phyloP scores from a whole-genome alignment of 371 early-diverging fungal species.

The Mucor indicus region DNA sequence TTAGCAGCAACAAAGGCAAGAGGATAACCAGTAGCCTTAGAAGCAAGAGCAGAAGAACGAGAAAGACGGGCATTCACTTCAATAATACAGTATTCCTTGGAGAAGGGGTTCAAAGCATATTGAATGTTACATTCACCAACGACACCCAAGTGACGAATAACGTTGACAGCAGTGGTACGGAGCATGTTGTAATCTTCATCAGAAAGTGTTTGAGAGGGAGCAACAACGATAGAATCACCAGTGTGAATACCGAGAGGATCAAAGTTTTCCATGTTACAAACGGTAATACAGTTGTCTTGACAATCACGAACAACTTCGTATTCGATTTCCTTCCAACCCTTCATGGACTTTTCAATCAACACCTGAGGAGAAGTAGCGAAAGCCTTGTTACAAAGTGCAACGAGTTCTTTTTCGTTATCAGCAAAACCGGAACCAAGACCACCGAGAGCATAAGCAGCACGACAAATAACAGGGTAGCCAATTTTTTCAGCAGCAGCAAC shows the following conservation, averaged over 20 bases:
- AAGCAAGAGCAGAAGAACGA: conserved; percentile 87
- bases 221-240: conserved; percentile 96
- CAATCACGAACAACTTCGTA: conserved; percentile 95
- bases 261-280: conserved; percentile 99
- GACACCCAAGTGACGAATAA: conserved; percentile 87
- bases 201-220: conserved; percentile 91
- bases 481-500: conserved; percentile 78
- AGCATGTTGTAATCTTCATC: conserved; percentile 97
- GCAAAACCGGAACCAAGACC: conserved; percentile 96
- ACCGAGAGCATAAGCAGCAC: conserved; percentile 93
- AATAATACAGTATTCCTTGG: conserved; percentile 92
- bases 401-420: conserved; percentile 73
- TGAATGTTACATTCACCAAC: conserved; percentile 98
- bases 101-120: conserved; percentile 92
- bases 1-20: conserved; percentile 98
- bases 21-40: conserved; percentile 97
- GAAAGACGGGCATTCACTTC: conserved; percentile 97
- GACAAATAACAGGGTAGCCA: conserved; percentile 91
- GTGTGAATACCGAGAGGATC: conserved; percentile 97
- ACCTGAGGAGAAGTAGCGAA: conserved; percentile 90
- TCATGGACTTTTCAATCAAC: conserved; percentile 92
- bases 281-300: conserved; percentile 92
- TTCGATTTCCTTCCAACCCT: conserved; percentile 98
- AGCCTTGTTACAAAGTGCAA: conserved; percentile 76
- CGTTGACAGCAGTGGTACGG: conserved; percentile 82